Evolutionary conservation across 495 filamentous ascomycete genomes (phyloP), one percentile per base, ranked within the genome.

Genomic region (Penicillium pancosmium): DNA sequence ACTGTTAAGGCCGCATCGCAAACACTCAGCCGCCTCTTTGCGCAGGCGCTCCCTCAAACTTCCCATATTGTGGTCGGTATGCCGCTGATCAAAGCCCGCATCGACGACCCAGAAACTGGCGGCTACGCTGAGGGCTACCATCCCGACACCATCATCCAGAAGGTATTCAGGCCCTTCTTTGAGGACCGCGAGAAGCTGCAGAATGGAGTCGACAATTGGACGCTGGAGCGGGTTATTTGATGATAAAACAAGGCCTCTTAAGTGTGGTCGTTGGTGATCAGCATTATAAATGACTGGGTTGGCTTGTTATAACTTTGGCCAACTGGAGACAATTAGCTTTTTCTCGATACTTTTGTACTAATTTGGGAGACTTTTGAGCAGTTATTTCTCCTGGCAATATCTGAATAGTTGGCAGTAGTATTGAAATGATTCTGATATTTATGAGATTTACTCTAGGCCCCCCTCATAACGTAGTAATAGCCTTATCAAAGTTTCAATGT

Each of bases 111-210:
- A 11, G 23, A 11, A 16, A 38, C 21, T 16, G 50, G 50, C 5
- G 56, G 47, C 12, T 59, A 53, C 21, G 31, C n/a, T 34, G 23
- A 31, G 50, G 21, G 34, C 8, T 59, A 43, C 19, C 23, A 53
- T 33, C 38, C 56, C 13, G 56, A 59, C 21, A 36, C 44, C n/a
- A 59, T 59, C 19, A 49, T 59, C 16, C 50, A 31, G 19, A 25
- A 11, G 8, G 15, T 59, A 12, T 59, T 59, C 19, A 48, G 19
- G 56, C 56, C 56, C 3, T 59, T 53, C 31, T 59, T 59, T 35
- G 50, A 59, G 16, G 56, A 59, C 12, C 50, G 56, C 11, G 56
- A 54, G 40, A 46, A 40, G 6, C 36, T 49, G 36, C 13, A n/a
- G 19, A 27, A 21, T 53, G 50, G 56, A 15, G 5, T 36, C 12